Base-by-base conservation (phyloP, 352 stramenopile genomes). In the Thraustochytrium striatum region DNA sequence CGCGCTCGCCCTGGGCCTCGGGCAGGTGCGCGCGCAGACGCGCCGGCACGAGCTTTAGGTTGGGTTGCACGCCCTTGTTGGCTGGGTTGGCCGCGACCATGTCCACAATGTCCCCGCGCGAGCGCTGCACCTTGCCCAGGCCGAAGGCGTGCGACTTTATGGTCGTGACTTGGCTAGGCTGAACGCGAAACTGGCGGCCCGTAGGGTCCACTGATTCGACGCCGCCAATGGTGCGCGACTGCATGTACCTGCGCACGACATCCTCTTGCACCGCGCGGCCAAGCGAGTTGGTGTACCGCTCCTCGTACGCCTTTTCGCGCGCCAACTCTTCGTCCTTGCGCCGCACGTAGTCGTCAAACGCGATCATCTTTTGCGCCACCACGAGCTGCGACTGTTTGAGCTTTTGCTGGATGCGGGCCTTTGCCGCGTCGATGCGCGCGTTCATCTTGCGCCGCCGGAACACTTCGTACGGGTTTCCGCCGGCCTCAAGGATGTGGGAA, bases 381-480 rank as follows among this genome's bases (percentile, higher is more conserved):
- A 85, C 30, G 28, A 79, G 70, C 35, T 69, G 47, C 11, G 44
- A 69, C 39, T 69, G 69, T 16, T 55, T 9, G 2, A 79, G 8
- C 2, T 38, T 30, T 21, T 47, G 32, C 2, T 58, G 28, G 11
- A 75, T 75, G 35, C 65, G 65, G 19, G 58, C 69, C 36, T 69
- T 69, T 21, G 69, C 30, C 7, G 36, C 28, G 32, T 25, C 16
- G 9, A 69, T 35, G 3, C 39, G n/a, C 5, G 69, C 69, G 7
- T 69, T 28, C 38, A 70, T 44, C 3, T 86, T 81, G 30, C 85
- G 83, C 1, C 73, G 81, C 38, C 89, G 88, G 1, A 87, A 81
- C 1, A 91, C 87, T 55, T 93, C 88, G 73, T 93, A 91, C 25
- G 89, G 88, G 73, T 93, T 93, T 57, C 89, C 86, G 3, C 89